These are phyloP conservation scores for Candolleomyces efflorescens DNA, from an alignment of 768 basidiomycete species.

Conservation along the genomic window DNA sequence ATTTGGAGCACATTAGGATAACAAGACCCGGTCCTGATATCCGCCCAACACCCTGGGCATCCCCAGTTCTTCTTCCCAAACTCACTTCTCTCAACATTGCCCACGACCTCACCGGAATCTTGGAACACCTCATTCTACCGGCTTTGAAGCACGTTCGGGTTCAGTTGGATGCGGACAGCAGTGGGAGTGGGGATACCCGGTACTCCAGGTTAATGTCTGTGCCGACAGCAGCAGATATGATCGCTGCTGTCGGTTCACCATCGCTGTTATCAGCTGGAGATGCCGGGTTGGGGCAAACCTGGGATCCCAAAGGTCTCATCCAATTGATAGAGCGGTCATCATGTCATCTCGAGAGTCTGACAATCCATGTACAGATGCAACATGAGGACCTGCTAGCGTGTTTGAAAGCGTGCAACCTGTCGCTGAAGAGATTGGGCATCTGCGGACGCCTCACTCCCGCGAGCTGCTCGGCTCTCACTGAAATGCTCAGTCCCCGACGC, in stretches of 20 bases:
- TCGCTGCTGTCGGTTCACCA: neutral
- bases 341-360: conserved; percentile 24
- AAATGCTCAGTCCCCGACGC: neutral
- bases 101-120: conserved; percentile 24
- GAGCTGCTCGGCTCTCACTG: neutral
- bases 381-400: conserved; percentile 23
- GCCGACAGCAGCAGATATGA: conserved; percentile 8
- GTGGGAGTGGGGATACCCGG: conserved; percentile 4
- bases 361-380: conserved; percentile 23
- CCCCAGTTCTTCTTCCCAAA: conserved; percentile 25
- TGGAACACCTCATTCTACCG: conserved; percentile 27
- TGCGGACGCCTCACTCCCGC: conserved; percentile 13
- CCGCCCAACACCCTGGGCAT: conserved; percentile 11
- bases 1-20: conserved; percentile 29
- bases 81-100: conserved; percentile 28
- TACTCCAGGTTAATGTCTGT: conserved; percentile 7
- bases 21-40: conserved; percentile 22
- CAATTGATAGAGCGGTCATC: conserved; percentile 25
- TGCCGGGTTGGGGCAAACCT: conserved; percentile 8
- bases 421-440: conserved; percentile 22
- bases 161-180: conserved; percentile 18
- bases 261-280: neutral
- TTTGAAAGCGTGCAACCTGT: conserved; percentile 18
- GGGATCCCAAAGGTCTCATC: conserved; percentile 24
- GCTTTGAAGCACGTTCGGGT: conserved; percentile 27